Percentiles rank a stretch among this genome's conserved stretches.
Conservation (phyloP, 1,284 basidiomycete genomes). For the Melanopsichium pennsylvanicum region DNA sequence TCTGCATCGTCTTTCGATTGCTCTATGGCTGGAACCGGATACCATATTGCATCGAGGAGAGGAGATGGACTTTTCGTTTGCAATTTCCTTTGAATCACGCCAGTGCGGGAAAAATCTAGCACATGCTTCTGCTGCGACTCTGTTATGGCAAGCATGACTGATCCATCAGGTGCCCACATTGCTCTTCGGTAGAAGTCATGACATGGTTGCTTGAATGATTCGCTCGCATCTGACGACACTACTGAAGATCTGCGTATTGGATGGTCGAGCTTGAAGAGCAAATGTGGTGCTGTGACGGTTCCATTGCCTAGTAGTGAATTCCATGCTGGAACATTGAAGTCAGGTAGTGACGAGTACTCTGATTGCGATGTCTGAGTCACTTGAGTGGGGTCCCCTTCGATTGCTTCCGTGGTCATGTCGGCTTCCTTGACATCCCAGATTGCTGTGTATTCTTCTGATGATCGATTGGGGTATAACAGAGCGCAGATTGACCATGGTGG, state of each 20-base stretch:
- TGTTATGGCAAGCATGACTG: constrained; percentile 38
- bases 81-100: too few species aligned
- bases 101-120: too few species aligned
- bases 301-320: neutral
- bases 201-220: neutral
- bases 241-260: neutral
- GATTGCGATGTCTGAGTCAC: neutral
- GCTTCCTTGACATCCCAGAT: neutral
- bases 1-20: neutral
- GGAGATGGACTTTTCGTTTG: constrained; percentile 26
- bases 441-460: too few species aligned
- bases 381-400: neutral
- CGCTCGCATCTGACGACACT: too few species aligned
- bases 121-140: constrained; percentile 46
- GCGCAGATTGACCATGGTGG: neutral
- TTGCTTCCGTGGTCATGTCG: constrained; percentile 7
- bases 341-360: constrained; percentile 28
- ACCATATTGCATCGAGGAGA: constrained; percentile 52
- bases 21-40: constrained; percentile 33
- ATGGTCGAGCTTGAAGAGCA: neutral
- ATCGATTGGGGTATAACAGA: too few species aligned
- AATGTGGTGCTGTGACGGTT: neutral
- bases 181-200: constrained; percentile 39
- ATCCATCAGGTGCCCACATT: constrained; percentile 48
- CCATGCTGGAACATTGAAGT: constrained; percentile 16